These are phyloP conservation scores for Tetraselmis chui DNA, from an alignment of 139 green algal genomes.

Conservation along the genomic window DNA sequence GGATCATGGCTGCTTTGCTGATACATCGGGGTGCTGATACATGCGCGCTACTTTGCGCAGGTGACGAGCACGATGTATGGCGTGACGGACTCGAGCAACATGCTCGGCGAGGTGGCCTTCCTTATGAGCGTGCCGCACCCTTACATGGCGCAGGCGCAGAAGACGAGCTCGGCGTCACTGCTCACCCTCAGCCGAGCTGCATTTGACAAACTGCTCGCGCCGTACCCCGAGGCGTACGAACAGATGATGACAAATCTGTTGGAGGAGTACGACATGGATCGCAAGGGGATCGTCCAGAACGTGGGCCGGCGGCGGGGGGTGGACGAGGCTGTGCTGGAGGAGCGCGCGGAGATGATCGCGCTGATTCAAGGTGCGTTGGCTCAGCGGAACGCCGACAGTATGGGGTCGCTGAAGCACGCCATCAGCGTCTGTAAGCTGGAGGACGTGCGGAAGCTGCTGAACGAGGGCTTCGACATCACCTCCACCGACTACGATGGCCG, in stretches of 20 bases:
- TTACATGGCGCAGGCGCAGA: conserved; percentile 1
- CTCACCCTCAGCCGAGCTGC: conserved; percentile 22
- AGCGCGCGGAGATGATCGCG: background rate
- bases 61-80: background rate
- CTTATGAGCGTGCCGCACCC: conserved; percentile 34
- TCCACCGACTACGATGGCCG: conserved; percentile 31
- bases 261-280: conserved; percentile 21
- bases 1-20: too few species aligned
- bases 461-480: conserved; percentile 27
- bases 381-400: background rate
- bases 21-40: too few species aligned
- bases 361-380: background rate
- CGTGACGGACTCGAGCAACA: background rate
- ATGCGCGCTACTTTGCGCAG: too few species aligned
- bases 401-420: background rate
- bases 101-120: conserved; percentile 26
- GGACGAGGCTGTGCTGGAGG: background rate
- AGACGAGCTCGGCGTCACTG: conserved; percentile 25
- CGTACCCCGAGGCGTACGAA: conserved; percentile 32
- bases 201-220: conserved; percentile 25
- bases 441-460: conserved; percentile 22
- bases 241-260: conserved; percentile 32
- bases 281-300: background rate
- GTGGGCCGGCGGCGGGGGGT: background rate
- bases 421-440: conserved; percentile 9